phyloP scores from a whole-genome alignment of 2,329 filamentous ascomycete genomes.

The Cercospora zeina region DNA sequence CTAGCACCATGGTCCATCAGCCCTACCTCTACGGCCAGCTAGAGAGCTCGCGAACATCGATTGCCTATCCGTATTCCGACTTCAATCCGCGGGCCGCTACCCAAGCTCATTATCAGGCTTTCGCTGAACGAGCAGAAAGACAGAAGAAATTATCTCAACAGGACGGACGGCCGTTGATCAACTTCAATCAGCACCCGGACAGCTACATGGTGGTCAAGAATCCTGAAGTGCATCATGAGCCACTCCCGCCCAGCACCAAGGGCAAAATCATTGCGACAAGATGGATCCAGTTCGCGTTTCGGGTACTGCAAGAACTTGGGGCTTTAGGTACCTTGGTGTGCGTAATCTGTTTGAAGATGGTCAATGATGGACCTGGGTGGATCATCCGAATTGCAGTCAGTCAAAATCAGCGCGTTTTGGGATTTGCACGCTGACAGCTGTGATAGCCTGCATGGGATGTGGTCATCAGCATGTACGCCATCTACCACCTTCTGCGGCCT shows the following conservation, averaged over 20 bases:
- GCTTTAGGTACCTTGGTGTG: slow-evolving; percentile 71
- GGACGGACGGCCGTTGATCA: slow-evolving; percentile 73
- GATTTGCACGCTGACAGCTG: slow-evolving; percentile 58
- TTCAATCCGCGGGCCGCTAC: slow-evolving; percentile 89
- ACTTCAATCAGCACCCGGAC: slow-evolving; percentile 87
- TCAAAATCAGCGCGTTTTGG: slow-evolving; percentile 64
- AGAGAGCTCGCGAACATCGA: slow-evolving; percentile 47
- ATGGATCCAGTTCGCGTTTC: slow-evolving; percentile 66
- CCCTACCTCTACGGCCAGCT: slow-evolving; percentile 72
- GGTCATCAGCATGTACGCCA: slow-evolving; percentile 69
- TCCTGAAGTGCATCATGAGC: slow-evolving; percentile 60
- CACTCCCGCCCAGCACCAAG: slow-evolving; percentile 71
- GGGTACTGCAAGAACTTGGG: slow-evolving; percentile 66
- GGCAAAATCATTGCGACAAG: slow-evolving; percentile 68
- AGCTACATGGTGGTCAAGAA: slow-evolving; percentile 66
- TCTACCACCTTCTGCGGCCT: slow-evolving; percentile 75
- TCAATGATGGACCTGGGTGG: slow-evolving; percentile 29
- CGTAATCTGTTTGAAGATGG: slow-evolving; percentile 71
- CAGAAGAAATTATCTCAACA: slow-evolving; percentile 61
- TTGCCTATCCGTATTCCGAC: slow-evolving; percentile 54
- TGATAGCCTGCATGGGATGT: slow-evolving; percentile 72
- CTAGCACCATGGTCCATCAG: slow-evolving; percentile 41
- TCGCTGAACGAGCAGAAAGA: slow-evolving; percentile 49
- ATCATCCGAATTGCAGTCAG: slow-evolving; percentile 38
- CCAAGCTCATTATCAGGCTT: slow-evolving; percentile 68